Evolutionary conservation across 257 asterid genomes (phyloP).

Genomic region (Parsonsia alboflavescens): DNA sequence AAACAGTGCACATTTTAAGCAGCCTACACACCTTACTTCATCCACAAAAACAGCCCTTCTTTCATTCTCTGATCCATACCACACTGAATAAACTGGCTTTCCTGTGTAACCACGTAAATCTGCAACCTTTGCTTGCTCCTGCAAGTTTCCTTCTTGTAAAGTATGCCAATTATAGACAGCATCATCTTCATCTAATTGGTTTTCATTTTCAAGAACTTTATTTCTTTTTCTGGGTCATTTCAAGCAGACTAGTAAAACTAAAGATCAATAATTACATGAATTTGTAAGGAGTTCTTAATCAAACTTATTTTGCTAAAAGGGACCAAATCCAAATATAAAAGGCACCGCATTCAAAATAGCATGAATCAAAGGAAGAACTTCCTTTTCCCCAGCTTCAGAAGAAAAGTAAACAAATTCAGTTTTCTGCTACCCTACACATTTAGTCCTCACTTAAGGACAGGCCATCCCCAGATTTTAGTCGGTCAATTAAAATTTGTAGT

Average conservation of each 20-base stretch:
- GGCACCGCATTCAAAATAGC: too few relatives aligned
- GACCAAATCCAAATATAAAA: neutral
- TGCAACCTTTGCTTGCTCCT: slow-evolving; percentile 77
- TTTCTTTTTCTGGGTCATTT: neutral
- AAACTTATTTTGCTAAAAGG: too few relatives aligned
- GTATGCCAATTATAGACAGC: neutral
- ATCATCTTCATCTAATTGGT: neutral
- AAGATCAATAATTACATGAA: neutral
- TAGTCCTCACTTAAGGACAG: neutral
- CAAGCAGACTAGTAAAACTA: neutral
- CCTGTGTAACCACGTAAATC: slow-evolving; percentile 85
- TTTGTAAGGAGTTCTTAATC: neutral
- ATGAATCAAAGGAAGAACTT: too few relatives aligned
- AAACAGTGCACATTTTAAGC: slow-evolving; percentile 82
- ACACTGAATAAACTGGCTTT: slow-evolving; percentile 66
- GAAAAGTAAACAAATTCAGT: neutral
- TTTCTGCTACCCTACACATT: neutral
- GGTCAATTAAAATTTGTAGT: neutral
- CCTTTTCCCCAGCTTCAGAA: neutral
- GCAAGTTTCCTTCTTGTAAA: slow-evolving; percentile 12
- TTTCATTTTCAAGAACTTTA: neutral
- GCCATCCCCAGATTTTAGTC: too few relatives aligned
- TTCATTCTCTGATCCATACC: slow-evolving; percentile 70
- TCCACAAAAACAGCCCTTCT: slow-evolving; percentile 82
- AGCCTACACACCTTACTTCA: slow-evolving; percentile 88